Conservation (phyloP, 495 filamentous ascomycete genomes). For the Xylaria castorea region DNA sequence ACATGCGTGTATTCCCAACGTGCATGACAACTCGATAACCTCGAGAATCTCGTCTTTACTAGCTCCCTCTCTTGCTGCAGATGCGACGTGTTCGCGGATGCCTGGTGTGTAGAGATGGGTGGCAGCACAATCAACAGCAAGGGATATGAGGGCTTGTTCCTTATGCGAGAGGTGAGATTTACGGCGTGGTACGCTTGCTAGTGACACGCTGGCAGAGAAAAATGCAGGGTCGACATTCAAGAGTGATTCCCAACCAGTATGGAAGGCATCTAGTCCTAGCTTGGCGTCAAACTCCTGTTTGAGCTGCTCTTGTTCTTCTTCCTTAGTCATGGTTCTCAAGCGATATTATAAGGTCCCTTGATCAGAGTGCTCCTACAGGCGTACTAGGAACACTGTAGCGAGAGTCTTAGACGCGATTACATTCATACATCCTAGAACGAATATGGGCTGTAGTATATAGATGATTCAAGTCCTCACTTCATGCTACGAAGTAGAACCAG, state of each 20-base stretch:
- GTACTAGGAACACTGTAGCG: not conserved
- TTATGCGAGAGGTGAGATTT: constrained; percentile 48
- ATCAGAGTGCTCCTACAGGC: not conserved
- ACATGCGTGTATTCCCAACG: constrained; percentile 53
- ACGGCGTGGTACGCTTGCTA: constrained; percentile 37
- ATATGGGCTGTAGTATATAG: not conserved
- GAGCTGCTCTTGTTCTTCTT: constrained; percentile 24
- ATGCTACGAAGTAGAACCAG: not conserved
- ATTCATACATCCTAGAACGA: not conserved
- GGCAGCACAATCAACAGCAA: constrained; percentile 47
- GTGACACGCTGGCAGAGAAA: constrained; percentile 42
- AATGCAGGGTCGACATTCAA: constrained; percentile 41
- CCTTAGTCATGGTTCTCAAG: constrained; percentile 20
- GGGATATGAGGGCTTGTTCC: constrained; percentile 46
- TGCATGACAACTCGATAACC: constrained; percentile 46
- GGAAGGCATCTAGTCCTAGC: constrained; percentile 33
- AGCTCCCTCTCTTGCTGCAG: constrained; percentile 45
- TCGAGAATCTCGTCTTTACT: constrained; percentile 48
- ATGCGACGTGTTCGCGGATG: constrained; percentile 41
- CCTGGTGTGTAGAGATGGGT: constrained; percentile 51
- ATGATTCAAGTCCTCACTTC: not conserved
- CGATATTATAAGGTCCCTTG: not conserved
- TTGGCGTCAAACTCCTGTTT: constrained; percentile 30
- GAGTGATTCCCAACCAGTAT: constrained; percentile 41
- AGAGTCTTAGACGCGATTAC: not conserved